Evolutionary conservation across 108 stramenopile species (phyloP).

Genomic region (Bacterosira constricta): DNA sequence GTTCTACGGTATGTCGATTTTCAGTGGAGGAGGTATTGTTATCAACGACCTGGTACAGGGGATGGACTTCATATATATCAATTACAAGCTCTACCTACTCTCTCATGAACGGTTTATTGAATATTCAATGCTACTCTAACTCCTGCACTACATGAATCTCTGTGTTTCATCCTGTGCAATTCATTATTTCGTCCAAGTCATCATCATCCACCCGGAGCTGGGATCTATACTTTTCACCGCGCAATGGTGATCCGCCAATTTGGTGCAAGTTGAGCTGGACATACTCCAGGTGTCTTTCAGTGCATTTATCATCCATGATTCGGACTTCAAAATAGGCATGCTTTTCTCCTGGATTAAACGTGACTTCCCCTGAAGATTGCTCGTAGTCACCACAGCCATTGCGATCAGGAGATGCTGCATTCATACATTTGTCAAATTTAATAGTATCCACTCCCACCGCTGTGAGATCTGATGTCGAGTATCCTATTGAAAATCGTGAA

Average conservation of each 20-base stretch:
- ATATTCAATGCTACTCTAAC: too few species aligned
- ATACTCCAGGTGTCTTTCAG: conserved; percentile 69
- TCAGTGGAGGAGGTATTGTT: too few species aligned
- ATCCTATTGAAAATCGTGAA: conserved; percentile 55
- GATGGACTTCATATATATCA: too few species aligned
- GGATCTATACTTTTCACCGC: conserved; percentile 65
- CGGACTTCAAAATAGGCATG: conserved; percentile 52
- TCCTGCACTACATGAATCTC: too few species aligned
- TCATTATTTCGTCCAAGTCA: conserved; percentile 17
- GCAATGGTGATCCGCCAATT: conserved; percentile 62
- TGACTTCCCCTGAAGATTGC: conserved; percentile 63
- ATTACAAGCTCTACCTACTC: too few species aligned
- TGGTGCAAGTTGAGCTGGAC: conserved; percentile 72
- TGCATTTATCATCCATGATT: conserved; percentile 79
- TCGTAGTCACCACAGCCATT: conserved; percentile 80
- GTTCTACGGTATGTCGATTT: too few species aligned
- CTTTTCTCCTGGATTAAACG: conserved; percentile 56
- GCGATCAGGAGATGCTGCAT: conserved; percentile 18
- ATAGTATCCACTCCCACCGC: conserved; percentile 68
- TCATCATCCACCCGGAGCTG: conserved; percentile 80
- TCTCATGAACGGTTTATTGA: too few species aligned
- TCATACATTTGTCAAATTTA: conserved; percentile 56
- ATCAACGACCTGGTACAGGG: too few species aligned
- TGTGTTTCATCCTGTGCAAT: conserved; percentile 26
- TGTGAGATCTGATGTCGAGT: conserved; percentile 76